These are phyloP conservation scores for Ramaria sp. DNA, from an alignment of 768 basidiomycete genomes.

Conservation along the genomic window DNA sequence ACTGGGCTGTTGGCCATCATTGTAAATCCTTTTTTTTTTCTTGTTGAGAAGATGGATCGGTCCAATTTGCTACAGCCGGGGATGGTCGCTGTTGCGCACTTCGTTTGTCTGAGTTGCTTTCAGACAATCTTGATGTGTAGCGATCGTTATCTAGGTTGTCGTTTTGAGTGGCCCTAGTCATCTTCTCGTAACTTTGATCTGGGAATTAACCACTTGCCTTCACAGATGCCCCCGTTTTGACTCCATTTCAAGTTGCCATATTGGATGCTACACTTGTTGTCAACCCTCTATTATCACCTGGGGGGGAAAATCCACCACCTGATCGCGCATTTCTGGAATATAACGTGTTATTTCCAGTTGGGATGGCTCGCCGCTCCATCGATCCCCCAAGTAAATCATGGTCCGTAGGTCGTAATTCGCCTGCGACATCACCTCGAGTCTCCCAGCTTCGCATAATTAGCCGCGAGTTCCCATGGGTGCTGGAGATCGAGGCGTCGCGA, in stretches of 20 bases:
- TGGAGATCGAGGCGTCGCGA: constrained; percentile 35
- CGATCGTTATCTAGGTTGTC: not conserved
- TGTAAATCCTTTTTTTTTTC: not conserved
- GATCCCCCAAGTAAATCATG: constrained; percentile 53
- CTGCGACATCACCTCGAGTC: constrained; percentile 56
- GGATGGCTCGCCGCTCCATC: constrained; percentile 48
- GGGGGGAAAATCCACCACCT: constrained; percentile 25
- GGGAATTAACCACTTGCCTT: not conserved
- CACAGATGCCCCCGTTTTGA: constrained; percentile 61
- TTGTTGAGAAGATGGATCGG: not conserved
- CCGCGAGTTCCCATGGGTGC: constrained; percentile 42
- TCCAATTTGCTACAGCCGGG: not conserved
- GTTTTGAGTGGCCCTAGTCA: not conserved
- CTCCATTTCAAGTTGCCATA: constrained; percentile 42
- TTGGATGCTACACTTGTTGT: constrained; percentile 37
- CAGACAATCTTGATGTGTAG: not conserved
- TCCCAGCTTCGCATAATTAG: constrained; percentile 42
- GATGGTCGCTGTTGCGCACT: not conserved
- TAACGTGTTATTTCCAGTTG: constrained; percentile 63
- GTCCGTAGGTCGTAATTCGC: constrained; percentile 50
- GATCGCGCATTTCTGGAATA: constrained; percentile 48
- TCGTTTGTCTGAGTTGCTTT: too few species aligned
- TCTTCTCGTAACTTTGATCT: not conserved
- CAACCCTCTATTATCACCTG: constrained; percentile 51
- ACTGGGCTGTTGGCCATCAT: not conserved